A percentile compares a stretch with the other conserved stretches of the same genome.
Conservation (phyloP, 73 alveolate genomes). For the Paraurostyla sp. region DNA sequence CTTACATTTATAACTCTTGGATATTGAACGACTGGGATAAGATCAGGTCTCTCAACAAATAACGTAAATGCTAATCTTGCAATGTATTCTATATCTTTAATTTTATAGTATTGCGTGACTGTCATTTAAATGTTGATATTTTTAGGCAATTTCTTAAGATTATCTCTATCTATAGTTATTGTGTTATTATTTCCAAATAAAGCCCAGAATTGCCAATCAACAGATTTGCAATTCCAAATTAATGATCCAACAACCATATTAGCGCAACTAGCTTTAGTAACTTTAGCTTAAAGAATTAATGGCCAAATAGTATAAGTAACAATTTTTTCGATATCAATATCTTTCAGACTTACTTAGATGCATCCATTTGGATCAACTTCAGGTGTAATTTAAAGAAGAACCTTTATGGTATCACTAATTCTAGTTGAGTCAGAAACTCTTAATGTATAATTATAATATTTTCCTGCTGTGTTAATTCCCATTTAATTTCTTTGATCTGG, state of each 20-base stretch:
- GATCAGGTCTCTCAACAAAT: conserved; percentile 41
- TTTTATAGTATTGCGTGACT: not conserved
- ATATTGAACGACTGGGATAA: conserved; percentile 26
- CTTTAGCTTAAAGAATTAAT: conserved; percentile 22
- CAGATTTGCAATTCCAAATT: not conserved
- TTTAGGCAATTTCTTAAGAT: not conserved
- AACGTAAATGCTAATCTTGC: not conserved
- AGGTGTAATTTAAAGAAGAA: conserved; percentile 15
- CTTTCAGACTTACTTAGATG: not conserved
- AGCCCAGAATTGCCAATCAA: conserved; percentile 30
- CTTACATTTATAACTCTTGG: conserved; percentile 9
- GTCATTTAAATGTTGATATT: conserved; percentile 11
- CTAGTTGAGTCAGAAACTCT: not conserved
- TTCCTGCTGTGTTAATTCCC: conserved; percentile 32
- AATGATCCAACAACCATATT: not conserved
- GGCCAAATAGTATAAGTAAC: conserved; percentile 29
- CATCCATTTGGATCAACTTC: conserved; percentile 37
- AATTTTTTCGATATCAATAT: conserved; percentile 16
- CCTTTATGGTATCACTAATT: not conserved
- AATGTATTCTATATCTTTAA: not conserved
- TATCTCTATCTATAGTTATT: conserved; percentile 7
- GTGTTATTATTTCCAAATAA: conserved; percentile 38
- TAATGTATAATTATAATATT: not conserved
- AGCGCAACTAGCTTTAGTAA: not conserved
- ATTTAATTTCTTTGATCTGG: conserved; percentile 19